A percentile compares a stretch with the other conserved stretches of the same genome.
These are phyloP conservation scores for Citrus glauca DNA, from an alignment of 345 rosid species.

Conservation along the genomic window DNA sequence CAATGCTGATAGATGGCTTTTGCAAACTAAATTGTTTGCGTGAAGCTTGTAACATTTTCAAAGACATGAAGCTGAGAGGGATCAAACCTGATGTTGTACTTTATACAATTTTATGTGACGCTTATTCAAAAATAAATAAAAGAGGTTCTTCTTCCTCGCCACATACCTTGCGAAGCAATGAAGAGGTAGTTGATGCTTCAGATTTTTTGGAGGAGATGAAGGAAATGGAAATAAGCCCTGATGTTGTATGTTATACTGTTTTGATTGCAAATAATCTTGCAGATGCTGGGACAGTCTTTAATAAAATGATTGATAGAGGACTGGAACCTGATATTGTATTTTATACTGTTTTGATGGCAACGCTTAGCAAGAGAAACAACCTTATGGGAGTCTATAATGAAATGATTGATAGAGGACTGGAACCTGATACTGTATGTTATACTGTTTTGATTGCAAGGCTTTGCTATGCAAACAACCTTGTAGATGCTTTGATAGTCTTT, in stretches of 20 bases:
- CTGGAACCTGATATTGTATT: conserved; percentile 53
- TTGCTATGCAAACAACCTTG: too few relatives aligned
- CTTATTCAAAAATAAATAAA: conserved; percentile 27
- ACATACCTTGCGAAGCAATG: background rate
- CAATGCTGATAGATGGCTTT: conserved; percentile 63
- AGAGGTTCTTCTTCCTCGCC: conserved; percentile 3
- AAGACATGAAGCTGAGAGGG: conserved; percentile 61
- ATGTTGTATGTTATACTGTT: conserved; percentile 57
- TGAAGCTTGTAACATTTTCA: conserved; percentile 44
- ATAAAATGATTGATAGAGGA: conserved; percentile 51
- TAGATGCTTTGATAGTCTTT: conserved; percentile 25
- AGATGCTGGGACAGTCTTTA: conserved; percentile 37
- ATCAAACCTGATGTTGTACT: conserved; percentile 59
- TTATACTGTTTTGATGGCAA: too few relatives aligned
- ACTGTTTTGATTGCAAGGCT: too few relatives aligned
- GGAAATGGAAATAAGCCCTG: conserved; percentile 38
- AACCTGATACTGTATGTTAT: conserved; percentile 50
- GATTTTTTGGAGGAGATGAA: conserved; percentile 38
- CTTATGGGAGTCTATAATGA: too few relatives aligned
- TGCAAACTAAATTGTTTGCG: conserved; percentile 41
- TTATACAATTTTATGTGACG: conserved; percentile 59
- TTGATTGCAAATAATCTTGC: conserved; percentile 50
- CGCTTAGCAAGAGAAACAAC: too few relatives aligned
- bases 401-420: conserved; percentile 7
- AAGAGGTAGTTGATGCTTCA: conserved; percentile 14